Conservation (phyloP, 2,329 filamentous ascomycete genomes). For the Stromatinia cepivora region DNA sequence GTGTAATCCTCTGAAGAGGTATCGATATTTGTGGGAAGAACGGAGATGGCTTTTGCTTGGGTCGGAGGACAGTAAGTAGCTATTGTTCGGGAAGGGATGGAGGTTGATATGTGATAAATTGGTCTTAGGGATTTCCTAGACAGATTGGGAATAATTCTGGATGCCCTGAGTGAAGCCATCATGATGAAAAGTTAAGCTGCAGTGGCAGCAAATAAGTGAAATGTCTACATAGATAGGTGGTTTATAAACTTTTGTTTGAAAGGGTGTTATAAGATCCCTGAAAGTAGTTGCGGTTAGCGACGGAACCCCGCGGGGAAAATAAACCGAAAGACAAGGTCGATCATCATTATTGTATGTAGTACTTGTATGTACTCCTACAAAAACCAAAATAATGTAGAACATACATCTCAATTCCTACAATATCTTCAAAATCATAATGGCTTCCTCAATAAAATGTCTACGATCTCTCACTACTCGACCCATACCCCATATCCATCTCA, state of each 20-base stretch:
- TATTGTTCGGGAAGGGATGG: constrained; percentile 43
- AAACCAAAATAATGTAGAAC: not conserved
- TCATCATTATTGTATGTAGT: no score
- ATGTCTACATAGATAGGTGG: constrained; percentile 29
- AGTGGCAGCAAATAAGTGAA: constrained; percentile 27
- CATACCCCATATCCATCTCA: constrained; percentile 32
- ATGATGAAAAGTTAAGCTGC: constrained; percentile 27
- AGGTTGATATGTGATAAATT: constrained; percentile 35
- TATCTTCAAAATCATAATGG: constrained; percentile 29
- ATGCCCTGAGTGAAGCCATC: constrained; percentile 52
- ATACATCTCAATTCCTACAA: not conserved
- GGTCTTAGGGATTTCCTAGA: constrained; percentile 47
- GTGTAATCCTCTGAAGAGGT: constrained; percentile 73
- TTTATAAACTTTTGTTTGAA: not conserved
- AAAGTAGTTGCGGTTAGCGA: constrained; percentile 6
- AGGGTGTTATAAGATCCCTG: not conserved
- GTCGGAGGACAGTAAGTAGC: constrained; percentile 79
- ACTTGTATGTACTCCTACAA: not conserved
- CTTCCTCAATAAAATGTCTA: constrained; percentile 33
- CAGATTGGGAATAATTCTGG: constrained; percentile 48
- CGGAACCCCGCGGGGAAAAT: constrained; percentile 13
- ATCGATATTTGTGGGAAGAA: constrained; percentile 75
- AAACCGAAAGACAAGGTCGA: not conserved
- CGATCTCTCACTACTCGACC: constrained; percentile 32
- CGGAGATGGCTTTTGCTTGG: constrained; percentile 80